Evolutionary conservation across 352 stramenopile genomes (phyloP), one percentile per base, ranked within the genome.

Genomic region (Phytophthora tubulina): DNA sequence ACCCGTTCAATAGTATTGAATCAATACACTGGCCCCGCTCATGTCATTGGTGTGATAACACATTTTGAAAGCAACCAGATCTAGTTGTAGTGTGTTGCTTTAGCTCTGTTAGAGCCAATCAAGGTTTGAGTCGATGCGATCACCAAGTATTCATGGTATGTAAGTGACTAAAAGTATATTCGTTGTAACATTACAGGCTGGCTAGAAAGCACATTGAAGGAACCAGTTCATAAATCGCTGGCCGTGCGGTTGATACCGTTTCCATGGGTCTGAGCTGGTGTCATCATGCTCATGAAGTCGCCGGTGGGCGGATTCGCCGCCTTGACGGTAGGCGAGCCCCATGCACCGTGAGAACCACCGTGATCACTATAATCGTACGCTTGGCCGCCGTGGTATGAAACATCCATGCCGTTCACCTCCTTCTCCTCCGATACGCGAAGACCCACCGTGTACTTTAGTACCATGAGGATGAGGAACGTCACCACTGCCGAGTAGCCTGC

Each of bases 401-500:
- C 41, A n/a, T 46, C 41, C 41, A 46, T 46, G 41, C 41, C 41
- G 14, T 46, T 46, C 41, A 46, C 41, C 15, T 46, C 41, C 41
- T 46, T 46, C 41, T 46, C 41, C 4, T 46, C 41, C 41, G 41
- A 46, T 10, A 46, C 41, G 14, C 41, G 41, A 46, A 46, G 41
- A 17, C 41, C 41, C 9, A 46, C 41, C 14, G 41, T 46, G 41
- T 46, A 46, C 15, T 46, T 46, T 5, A 46, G 41, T 7, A n/a
- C 41, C 41, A 46, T 46, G 4, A 46, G 41, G 21, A 46, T 46
- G 41, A 95, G 21, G 15, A 89, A 87, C 41, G 86, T 93, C 48
- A 85, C 80, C 39, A 89, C 77, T 3, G 74, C 80, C 38, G 86
- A 92, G 75, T 93, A 94, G 3, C 15, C 81, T 9, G 81, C 84